Evolutionary conservation across 2,329 filamentous ascomycete species (phyloP).

Genomic region (Pseudopyrenochaeta lycopersici): DNA sequence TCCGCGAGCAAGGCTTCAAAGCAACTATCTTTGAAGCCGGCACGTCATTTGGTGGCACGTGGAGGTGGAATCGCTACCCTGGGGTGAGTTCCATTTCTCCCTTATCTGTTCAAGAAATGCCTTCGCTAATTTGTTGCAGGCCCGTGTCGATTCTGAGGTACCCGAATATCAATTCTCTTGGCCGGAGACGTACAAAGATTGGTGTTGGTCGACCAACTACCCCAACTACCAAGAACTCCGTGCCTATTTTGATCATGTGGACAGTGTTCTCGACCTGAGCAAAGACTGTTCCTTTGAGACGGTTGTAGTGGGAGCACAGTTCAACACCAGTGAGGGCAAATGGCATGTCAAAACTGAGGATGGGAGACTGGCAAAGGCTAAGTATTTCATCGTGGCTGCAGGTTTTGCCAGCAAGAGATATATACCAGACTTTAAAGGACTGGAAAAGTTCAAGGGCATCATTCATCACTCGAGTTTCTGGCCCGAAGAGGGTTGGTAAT

Average conservation of each 20-base stretch:
- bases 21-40: slow-evolving; percentile 38
- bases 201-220: slow-evolving; percentile 62
- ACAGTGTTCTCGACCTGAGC: slow-evolving; percentile 60
- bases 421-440: slow-evolving; percentile 64
- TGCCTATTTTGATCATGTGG: slow-evolving; percentile 66
- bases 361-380: slow-evolving; percentile 56
- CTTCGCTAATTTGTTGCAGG: too few relatives aligned
- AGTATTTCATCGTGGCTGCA: slow-evolving; percentile 59
- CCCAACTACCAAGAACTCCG: slow-evolving; percentile 60
- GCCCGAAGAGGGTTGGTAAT: slow-evolving; percentile 51
- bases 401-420: slow-evolving; percentile 66
- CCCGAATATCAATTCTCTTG: slow-evolving; percentile 54
- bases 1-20: slow-evolving; percentile 39
- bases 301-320: slow-evolving; percentile 59
- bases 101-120: too few relatives aligned
- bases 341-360: slow-evolving; percentile 60
- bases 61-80: slow-evolving; percentile 37
- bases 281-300: slow-evolving; percentile 64
- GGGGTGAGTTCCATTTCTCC: slow-evolving; percentile 25
- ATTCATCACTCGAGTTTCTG: slow-evolving; percentile 67
- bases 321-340: slow-evolving; percentile 53
- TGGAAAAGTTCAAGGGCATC: slow-evolving; percentile 64
- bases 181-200: slow-evolving; percentile 55
- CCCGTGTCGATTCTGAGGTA: slow-evolving; percentile 53
- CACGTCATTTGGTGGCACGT: slow-evolving; percentile 45